phyloP scores from a whole-genome alignment of 2,329 filamentous ascomycete genomes.

The Aspergillus caelatus region DNA sequence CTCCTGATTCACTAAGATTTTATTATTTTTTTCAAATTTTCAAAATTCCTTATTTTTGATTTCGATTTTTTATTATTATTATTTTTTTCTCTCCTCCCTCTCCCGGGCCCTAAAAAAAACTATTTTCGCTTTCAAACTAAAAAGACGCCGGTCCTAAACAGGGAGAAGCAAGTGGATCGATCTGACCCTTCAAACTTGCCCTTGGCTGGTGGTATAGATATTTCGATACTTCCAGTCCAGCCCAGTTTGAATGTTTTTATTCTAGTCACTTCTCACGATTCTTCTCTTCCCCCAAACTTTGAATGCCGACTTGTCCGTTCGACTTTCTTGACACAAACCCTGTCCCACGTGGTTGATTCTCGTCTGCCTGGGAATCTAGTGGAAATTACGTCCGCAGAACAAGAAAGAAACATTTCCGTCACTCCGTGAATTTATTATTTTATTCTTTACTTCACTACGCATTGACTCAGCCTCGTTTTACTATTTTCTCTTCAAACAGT shows the following conservation, averaged over 20 bases:
- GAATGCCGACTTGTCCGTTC: neutral
- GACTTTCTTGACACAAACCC: neutral
- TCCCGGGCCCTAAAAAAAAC: constrained; percentile 3
- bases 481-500: constrained; percentile 4
- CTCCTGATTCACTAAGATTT: constrained; percentile 9
- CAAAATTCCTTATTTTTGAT: neutral
- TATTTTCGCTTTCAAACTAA: constrained; percentile 14
- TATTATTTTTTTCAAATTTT: constrained; percentile 2
- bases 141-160: constrained; percentile 15
- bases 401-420: constrained; percentile 1
- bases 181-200: constrained; percentile 26
- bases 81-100: neutral
- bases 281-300: neutral
- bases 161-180: constrained; percentile 26
- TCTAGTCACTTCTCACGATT: constrained; percentile 9
- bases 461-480: constrained; percentile 7
- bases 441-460: neutral
- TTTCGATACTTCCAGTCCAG: constrained; percentile 10
- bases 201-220: constrained; percentile 18
- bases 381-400: constrained; percentile 2
- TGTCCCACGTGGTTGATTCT: constrained; percentile 5
- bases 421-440: constrained; percentile 4
- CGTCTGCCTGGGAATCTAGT: constrained; percentile 6
- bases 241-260: constrained; percentile 11
- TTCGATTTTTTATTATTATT: neutral